Percentiles rank a stretch among this genome's conserved stretches.
phyloP scores from a whole-genome alignment of 805 yeast genomes.

The Candida fluviatilis region DNA sequence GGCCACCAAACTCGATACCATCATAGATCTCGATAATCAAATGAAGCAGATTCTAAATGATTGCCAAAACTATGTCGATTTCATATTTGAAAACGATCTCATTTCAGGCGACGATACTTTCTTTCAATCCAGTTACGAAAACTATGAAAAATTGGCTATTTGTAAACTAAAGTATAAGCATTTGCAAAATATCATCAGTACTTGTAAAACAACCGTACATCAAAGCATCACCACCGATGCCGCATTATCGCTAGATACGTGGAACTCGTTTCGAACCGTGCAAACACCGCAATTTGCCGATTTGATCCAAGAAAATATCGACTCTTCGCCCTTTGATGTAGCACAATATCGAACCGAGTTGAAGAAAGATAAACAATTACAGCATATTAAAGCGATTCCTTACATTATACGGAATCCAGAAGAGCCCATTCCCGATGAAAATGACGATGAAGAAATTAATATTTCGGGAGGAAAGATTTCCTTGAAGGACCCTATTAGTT shows the following conservation, averaged over 20 bases:
- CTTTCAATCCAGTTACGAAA: constrained; percentile 7
- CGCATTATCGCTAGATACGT: constrained; percentile 16
- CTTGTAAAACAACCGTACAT: constrained; percentile 17
- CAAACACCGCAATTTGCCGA: constrained; percentile 15
- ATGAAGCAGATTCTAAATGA: constrained; percentile 9
- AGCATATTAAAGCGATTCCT: constrained; percentile 35
- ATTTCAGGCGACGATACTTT: constrained; percentile 8
- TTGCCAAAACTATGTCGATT: constrained; percentile 12
- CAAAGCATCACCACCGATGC: constrained; percentile 9
- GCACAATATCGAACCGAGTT: constrained; percentile 4
- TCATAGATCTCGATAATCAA: constrained; percentile 4
- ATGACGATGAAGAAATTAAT: constrained; percentile 56
- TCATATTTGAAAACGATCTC: constrained; percentile 5
- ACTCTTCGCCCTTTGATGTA: constrained; percentile 14
- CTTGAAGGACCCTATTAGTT: constrained; percentile 63
- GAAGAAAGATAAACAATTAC: constrained; percentile 13
- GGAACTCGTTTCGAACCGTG: constrained; percentile 15
- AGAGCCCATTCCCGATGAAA: constrained; percentile 53
- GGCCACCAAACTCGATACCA: constrained; percentile 7
- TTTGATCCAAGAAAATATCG: constrained; percentile 6
- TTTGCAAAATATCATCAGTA: constrained; percentile 11
- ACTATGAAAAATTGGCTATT: constrained; percentile 13
- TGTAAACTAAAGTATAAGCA: constrained; percentile 9
- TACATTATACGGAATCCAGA: constrained; percentile 57
- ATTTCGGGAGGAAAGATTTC: constrained; percentile 71